Conservation (phyloP, 805 yeast genomes). For the Candida boleticola region DNA sequence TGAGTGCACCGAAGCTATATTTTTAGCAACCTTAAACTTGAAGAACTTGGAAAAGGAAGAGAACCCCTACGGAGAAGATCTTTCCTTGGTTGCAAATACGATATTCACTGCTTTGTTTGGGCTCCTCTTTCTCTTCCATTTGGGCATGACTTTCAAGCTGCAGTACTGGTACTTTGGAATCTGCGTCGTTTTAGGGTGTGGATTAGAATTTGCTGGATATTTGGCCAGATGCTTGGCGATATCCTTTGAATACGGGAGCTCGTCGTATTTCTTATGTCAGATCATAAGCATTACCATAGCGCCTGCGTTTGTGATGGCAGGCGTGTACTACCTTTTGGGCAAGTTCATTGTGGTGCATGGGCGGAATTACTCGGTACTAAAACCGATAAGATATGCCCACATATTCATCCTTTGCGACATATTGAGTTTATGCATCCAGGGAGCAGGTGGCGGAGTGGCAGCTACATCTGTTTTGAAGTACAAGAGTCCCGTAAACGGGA, state of each 20-base stretch:
- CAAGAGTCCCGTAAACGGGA: conserved; percentile 42
- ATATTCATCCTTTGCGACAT: conserved; percentile 68
- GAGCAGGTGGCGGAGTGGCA: conserved; percentile 74
- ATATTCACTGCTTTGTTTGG: conserved; percentile 57
- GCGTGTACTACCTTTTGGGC: conserved; percentile 69
- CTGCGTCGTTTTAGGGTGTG: conserved; percentile 54
- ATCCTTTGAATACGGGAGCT: conserved; percentile 23
- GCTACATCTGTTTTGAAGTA: conserved; percentile 39
- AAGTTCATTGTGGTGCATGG: conserved; percentile 62
- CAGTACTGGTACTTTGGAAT: conserved; percentile 66
- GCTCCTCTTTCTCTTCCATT: conserved; percentile 26
- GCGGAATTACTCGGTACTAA: conserved; percentile 43
- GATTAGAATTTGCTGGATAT: conserved; percentile 68
- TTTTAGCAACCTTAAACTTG: conserved; percentile 19
- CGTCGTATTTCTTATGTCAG: conserved; percentile 56
- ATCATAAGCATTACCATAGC: conserved; percentile 69
- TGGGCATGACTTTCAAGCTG: conserved; percentile 36
- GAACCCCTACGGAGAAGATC: conserved; percentile 36
- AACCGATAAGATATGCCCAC: conserved; percentile 61
- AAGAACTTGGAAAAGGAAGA: conserved; percentile 11
- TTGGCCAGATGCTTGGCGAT: conserved; percentile 54
- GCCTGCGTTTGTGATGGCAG: conserved; percentile 85
- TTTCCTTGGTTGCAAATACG: conserved; percentile 56
- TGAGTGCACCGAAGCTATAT: conserved; percentile 17
- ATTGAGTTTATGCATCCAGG: conserved; percentile 64